phyloP scores from a whole-genome alignment of 192 early-diverging fungal genomes.

The Dissophora globulifera region DNA sequence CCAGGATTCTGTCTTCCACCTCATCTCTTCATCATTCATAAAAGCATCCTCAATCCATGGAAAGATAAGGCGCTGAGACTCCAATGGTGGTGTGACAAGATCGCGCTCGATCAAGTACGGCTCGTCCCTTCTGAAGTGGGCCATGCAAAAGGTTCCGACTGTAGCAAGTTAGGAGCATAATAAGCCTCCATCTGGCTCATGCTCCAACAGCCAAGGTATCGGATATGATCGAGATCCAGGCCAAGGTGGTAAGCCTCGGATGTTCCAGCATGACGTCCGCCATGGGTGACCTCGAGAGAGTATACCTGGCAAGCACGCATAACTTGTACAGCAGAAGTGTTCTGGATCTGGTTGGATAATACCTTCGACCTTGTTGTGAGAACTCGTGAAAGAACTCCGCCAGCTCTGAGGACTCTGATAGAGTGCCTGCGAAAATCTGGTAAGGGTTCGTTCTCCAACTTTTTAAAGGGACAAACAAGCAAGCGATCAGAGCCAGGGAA shows the following conservation, averaged over 20 bases:
- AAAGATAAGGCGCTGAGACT: conserved; percentile 1
- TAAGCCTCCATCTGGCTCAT: conserved; percentile 7
- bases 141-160: conserved; percentile 5
- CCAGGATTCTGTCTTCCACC: background rate
- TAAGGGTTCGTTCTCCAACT: conserved; percentile 21
- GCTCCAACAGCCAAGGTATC: conserved; percentile 3
- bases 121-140: conserved; percentile 8
- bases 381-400: background rate
- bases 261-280: conserved; percentile 1
- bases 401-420: conserved; percentile 15
- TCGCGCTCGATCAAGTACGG: conserved; percentile 13
- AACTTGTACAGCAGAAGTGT: background rate
- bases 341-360: background rate
- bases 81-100: conserved; percentile 8
- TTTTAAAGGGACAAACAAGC: background rate
- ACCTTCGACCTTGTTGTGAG: background rate
- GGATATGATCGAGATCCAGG: background rate
- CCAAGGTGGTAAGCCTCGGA: conserved; percentile 3
- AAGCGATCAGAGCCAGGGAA: background rate
- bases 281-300: background rate
- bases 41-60: conserved; percentile 15
- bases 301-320: background rate
- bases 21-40: background rate
- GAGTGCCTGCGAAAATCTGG: conserved; percentile 25
- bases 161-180: background rate